These are phyloP conservation scores for Penicillium lagena DNA, from an alignment of 495 filamentous ascomycete species.

Conservation along the genomic window DNA sequence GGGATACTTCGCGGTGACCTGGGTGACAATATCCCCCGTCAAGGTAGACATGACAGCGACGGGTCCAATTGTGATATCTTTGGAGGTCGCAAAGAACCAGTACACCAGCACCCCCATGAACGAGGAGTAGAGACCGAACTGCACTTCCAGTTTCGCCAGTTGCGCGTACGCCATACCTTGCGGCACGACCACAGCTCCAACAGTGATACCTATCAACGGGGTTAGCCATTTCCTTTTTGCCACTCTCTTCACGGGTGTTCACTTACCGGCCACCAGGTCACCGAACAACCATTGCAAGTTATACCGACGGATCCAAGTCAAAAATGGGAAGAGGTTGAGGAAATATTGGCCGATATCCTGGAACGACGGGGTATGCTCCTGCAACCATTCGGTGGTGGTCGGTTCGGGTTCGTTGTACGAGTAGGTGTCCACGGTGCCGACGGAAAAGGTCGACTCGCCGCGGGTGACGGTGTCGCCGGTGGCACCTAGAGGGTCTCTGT, in stretches of 20 bases:
- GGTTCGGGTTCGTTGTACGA: constrained; percentile 79
- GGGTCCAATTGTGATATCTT: constrained; percentile 98
- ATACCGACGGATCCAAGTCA: constrained; percentile 81
- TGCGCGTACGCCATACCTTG: constrained; percentile 97
- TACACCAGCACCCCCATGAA: constrained; percentile 97
- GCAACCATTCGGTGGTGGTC: constrained; percentile 64
- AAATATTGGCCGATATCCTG: constrained; percentile 52
- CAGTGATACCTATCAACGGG: constrained; percentile 65
- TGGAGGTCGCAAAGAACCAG: constrained; percentile 98
- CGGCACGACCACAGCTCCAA: constrained; percentile 91
- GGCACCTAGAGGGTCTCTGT: constrained; percentile 46
- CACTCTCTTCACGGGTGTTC: background rate
- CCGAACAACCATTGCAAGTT: constrained; percentile 84
- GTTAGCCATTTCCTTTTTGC: no score
- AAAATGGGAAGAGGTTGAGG: constrained; percentile 73
- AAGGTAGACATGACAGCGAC: constrained; percentile 95
- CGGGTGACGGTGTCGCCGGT: constrained; percentile 50
- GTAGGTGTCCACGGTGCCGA: constrained; percentile 70
- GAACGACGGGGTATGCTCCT: constrained; percentile 50
- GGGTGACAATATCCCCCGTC: constrained; percentile 68
- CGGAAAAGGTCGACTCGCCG: constrained; percentile 75
- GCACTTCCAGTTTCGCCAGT: constrained; percentile 65
- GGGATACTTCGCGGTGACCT: constrained; percentile 50
- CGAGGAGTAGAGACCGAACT: constrained; percentile 92
- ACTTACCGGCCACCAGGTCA: constrained; percentile 82